Evolutionary conservation across 805 yeast species (phyloP).

Genomic region (Saccharomycopsis oosterbeekiorum): DNA sequence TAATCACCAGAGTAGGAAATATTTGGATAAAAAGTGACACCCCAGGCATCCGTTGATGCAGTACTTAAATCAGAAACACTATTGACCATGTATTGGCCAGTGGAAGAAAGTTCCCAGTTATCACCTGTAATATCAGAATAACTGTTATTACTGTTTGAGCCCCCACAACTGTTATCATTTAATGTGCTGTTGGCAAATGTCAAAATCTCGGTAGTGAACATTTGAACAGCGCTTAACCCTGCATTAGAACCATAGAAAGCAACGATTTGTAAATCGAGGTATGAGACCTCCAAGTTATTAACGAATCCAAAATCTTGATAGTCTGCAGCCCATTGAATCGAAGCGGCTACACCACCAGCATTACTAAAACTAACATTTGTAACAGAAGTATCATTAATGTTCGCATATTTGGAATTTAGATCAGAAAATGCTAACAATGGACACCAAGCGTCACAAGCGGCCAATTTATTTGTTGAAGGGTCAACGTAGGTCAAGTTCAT

Average conservation of each 20-base stretch:
- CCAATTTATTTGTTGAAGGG: slow-evolving; percentile 48
- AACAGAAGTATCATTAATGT: slow-evolving; percentile 23
- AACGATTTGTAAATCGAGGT: slow-evolving; percentile 53
- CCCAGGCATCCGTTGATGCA: slow-evolving; percentile 25
- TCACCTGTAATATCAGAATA: slow-evolving; percentile 24
- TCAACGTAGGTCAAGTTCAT: slow-evolving; percentile 86
- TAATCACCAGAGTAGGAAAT: slow-evolving; percentile 68
- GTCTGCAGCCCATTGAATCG: slow-evolving; percentile 29
- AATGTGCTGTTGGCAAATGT: slow-evolving; percentile 68
- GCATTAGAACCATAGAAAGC: slow-evolving; percentile 63
- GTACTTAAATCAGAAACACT: slow-evolving; percentile 25
- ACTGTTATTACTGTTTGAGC: slow-evolving; percentile 15
- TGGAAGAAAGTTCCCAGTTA: slow-evolving; percentile 25
- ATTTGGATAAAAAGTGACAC: slow-evolving; percentile 54
- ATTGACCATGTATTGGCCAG: slow-evolving; percentile 29
- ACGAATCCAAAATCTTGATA: slow-evolving; percentile 80
- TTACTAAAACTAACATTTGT: slow-evolving; percentile 16
- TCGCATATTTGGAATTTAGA: slow-evolving; percentile 26
- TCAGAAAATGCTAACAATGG: slow-evolving; percentile 44
- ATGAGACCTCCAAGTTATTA: slow-evolving; percentile 49
- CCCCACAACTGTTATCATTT: slow-evolving; percentile 64
- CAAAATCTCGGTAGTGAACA: slow-evolving; percentile 45
- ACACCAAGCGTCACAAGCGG: slow-evolving; percentile 81
- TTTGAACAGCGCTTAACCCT: slow-evolving; percentile 61
- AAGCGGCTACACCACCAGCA: slow-evolving; percentile 28